Evolutionary conservation across 345 rosid species (phyloP), one percentile per base, ranked within the genome.

Genomic region (Citrus trifoliata): DNA sequence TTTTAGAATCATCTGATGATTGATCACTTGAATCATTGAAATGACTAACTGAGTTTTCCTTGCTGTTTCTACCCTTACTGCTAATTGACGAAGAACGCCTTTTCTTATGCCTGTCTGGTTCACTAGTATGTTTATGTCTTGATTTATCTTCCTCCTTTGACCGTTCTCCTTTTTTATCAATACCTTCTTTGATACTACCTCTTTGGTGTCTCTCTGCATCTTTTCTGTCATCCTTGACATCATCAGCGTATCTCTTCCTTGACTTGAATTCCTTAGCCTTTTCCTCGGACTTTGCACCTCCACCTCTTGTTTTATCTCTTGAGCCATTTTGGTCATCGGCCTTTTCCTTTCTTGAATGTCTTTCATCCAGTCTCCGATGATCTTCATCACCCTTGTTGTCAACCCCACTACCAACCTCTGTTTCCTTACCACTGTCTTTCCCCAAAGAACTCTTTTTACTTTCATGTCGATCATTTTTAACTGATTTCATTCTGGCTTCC

Each of bases 1-100:
- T 90, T 80, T 77, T 85, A 70, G 98, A 90, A 84, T 88, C 92
- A 77, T 93, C 88, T 76, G 98, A 94, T 68, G 87, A 81, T 80
- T 88, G 95, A 80, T 90, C 89, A 73, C 87, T 88, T 28, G 94
- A 89, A 78, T 74, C 86, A 80, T 78, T 85, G 66, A 75, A 77
- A 58, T 48, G 87, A 75, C 74, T 67, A 40, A 61, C 60, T 6
- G 79, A 76, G 63, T 70, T 77, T 27, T 90, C 91, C 83, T 86
- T 92, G 77, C 85, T 86, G 80, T 74, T 80, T 84, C 86, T 87
- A 59, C 83, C 91, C 83, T 86, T 81, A 68, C 85, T 86, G 86
- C 90, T 83, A 60, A 80, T 72, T 77, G 97, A 88, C 63, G 95
- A 86, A 62, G 97, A 89, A 19, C 83, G 88, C 78, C 89, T 87